A percentile compares a stretch with the other conserved stretches of the same genome.
These are phyloP conservation scores for Dictyostelium firmibasis DNA, from an alignment of 78 protist genomes.

Conservation along the genomic window DNA sequence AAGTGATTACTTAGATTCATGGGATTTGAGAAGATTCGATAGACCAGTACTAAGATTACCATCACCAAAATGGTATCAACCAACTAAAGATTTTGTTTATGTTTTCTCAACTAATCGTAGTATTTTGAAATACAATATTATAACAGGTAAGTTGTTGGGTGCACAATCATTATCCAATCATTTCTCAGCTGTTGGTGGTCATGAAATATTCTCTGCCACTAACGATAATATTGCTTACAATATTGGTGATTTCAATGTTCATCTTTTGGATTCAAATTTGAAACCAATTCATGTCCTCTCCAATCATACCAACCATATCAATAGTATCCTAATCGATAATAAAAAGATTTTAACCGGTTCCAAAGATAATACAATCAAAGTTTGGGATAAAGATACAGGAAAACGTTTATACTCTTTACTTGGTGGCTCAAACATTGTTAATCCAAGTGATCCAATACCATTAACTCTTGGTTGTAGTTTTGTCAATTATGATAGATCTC, in stretches of 20 bases:
- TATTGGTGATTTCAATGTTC: neutral
- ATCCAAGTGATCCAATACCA: constrained; percentile 3
- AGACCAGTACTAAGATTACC: constrained; percentile 4
- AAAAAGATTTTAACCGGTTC: constrained; percentile 55
- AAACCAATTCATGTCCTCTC: neutral
- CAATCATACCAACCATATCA: neutral
- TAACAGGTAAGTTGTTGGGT: neutral
- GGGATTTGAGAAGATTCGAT: constrained; percentile 44
- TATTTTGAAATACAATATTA: neutral
- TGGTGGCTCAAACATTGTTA: constrained; percentile 60
- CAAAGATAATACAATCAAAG: constrained; percentile 74
- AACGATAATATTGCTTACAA: neutral
- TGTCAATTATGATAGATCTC: constrained; percentile 27
- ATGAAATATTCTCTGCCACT: neutral
- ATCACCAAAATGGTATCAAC: neutral
- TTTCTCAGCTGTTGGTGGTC: too few relatives aligned
- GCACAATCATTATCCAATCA: neutral
- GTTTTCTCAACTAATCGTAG: neutral
- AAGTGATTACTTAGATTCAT: neutral
- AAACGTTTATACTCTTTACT: constrained; percentile 42
- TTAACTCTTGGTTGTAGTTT: constrained; percentile 19
- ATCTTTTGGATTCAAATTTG: neutral
- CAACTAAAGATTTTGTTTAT: neutral
- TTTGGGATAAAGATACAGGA: constrained; percentile 53
- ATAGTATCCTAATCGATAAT: constrained; percentile 32